Conservation (phyloP, 768 basidiomycete genomes). For the Pleurotus giganteus region DNA sequence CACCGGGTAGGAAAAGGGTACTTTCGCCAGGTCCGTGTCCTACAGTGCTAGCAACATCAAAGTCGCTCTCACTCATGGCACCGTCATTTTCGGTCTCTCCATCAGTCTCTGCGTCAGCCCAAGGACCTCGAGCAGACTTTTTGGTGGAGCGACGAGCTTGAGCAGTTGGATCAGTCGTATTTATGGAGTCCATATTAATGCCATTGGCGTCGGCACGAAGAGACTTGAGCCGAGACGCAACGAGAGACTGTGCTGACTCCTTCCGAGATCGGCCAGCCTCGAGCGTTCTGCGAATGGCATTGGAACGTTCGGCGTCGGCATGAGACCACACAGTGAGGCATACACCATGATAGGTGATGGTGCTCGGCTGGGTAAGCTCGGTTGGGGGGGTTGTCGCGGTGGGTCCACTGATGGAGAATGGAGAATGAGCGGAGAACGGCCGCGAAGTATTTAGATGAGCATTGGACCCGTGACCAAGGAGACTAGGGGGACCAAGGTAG, state of each 20-base stretch:
- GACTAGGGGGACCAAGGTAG: slow-evolving; percentile 74
- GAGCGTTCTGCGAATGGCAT: slow-evolving; percentile 79
- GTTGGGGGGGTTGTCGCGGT: slow-evolving; percentile 19
- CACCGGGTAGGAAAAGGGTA: slow-evolving; percentile 83
- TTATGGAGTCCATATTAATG: slow-evolving; percentile 31
- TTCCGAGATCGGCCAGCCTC: slow-evolving; percentile 77
- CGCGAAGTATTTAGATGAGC: slow-evolving; percentile 27
- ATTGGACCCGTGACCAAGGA: slow-evolving; percentile 46
- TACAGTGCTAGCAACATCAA: slow-evolving; percentile 75
- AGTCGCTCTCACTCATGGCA: slow-evolving; percentile 84
- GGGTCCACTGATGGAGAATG: slow-evolving; percentile 28
- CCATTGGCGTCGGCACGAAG: slow-evolving; percentile 55
- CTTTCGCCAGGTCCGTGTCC: slow-evolving; percentile 86
- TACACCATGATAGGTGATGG: slow-evolving; percentile 83
- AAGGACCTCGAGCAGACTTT: slow-evolving; percentile 63
- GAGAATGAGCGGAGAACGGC: slow-evolving; percentile 27
- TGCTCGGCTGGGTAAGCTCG: slow-evolving; percentile 26
- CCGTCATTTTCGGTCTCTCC: slow-evolving; percentile 73
- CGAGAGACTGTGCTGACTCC: slow-evolving; percentile 74
- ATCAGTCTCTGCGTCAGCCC: slow-evolving; percentile 70
- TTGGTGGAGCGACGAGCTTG: slow-evolving; percentile 57
- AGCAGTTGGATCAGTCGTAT: slow-evolving; percentile 48
- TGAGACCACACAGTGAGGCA: slow-evolving; percentile 96
- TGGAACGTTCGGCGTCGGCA: slow-evolving; percentile 84
- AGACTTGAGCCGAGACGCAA: slow-evolving; percentile 64